Evolutionary conservation across 495 filamentous ascomycete species (phyloP).

Genomic region (Hypoxylon perforatum): DNA sequence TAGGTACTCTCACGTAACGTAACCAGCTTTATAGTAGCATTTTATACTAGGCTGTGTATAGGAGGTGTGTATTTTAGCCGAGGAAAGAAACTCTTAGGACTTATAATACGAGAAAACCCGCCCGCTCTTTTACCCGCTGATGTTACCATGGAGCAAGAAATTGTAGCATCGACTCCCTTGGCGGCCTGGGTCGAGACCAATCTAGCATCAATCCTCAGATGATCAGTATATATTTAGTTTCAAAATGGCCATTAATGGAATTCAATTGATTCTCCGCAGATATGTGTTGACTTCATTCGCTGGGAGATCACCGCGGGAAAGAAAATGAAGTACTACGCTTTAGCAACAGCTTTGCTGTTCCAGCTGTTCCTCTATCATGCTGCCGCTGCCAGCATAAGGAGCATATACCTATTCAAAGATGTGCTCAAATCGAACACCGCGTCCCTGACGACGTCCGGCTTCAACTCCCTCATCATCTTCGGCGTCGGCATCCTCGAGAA

Average conservation of each 20-base stretch:
- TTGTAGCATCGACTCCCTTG: conserved; percentile 12
- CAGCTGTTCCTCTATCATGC: conserved; percentile 38
- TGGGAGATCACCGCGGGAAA: background rate
- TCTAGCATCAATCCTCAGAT: conserved; percentile 1
- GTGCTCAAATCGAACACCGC: conserved; percentile 56
- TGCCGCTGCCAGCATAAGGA: conserved; percentile 43
- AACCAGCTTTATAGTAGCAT: background rate
- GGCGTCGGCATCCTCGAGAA: conserved; percentile 53
- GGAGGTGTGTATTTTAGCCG: conserved; percentile 28
- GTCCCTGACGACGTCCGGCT: conserved; percentile 51
- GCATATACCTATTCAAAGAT: conserved; percentile 58
- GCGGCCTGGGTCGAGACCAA: conserved; percentile 3
- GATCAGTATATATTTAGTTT: background rate
- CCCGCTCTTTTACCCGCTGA: conserved; percentile 19
- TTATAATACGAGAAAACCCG: background rate
- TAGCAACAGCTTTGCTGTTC: conserved; percentile 40
- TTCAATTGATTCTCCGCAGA: background rate
- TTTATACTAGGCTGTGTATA: background rate
- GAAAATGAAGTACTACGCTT: conserved; percentile 25
- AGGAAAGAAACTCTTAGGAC: background rate
- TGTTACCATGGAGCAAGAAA: conserved; percentile 18
- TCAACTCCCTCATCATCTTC: conserved; percentile 56
- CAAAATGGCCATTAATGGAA: background rate
- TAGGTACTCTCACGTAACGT: too few species aligned
- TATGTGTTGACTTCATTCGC: background rate